Base-by-base conservation (phyloP, 495 filamentous ascomycete genomes). In the Platismatia glauca region DNA sequence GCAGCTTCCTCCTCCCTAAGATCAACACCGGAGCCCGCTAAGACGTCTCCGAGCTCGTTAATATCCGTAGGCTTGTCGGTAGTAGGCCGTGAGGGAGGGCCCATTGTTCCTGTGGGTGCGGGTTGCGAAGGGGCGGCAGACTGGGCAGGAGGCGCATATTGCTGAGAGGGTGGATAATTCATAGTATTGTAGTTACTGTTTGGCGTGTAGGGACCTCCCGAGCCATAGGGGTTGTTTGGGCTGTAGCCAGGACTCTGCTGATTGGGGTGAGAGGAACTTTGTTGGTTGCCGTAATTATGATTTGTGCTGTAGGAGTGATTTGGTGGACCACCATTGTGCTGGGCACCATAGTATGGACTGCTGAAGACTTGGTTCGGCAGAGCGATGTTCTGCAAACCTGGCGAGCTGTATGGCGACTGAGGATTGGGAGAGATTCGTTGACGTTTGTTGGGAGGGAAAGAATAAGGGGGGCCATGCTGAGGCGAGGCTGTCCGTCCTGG, bases 11-110 rank as follows among this genome's bases (percentile, higher is more conserved):
- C 91, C 70, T 87, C 90, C 58, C 83, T 82, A 2, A 95, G 76
- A 77, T 96, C 88, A 62, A 96, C 86, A 57, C 89, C 91, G 29
- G 90, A 88, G 38, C 83, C 86, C 35, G 83, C 81, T 62, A 96
- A 70, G 55, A 91, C 85, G 77, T 96, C 91, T 55, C 82, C 86
- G 57, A 90, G 77, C 60, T 89, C 84, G 50, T 85, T 82, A 44
- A 87, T 83, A 72, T 90, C 90, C 0, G 79, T 79, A 0, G 85
- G 82, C 62, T 84, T 84, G 55, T 67, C 66, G 37, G 89, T 86
- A 11, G 78, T 77, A 22, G 89, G 87, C 58, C 85, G 87, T 39
- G 84, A 85, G 1, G 91, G 91, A 22, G 91, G 91, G 0, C 88
- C 88, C 91, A 95, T 95, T 22, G 81, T 77, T 53, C 83, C 83